Percentiles rank a stretch among this genome's conserved stretches.
phyloP scores from a whole-genome alignment of 768 basidiomycete species.

The Naganishia vaughanmartiniae region DNA sequence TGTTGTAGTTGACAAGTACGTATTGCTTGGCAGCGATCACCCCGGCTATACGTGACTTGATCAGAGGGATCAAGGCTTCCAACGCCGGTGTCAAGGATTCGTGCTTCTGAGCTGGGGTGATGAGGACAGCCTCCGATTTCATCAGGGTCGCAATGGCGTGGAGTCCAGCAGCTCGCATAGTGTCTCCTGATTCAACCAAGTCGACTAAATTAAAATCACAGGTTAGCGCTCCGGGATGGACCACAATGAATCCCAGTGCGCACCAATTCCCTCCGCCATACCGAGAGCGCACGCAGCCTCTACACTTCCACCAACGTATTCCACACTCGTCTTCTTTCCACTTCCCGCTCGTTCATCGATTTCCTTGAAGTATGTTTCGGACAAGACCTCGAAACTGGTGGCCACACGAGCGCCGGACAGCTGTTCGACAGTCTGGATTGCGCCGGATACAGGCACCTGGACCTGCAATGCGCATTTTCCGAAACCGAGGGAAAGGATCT shows the following conservation, averaged over 20 bases:
- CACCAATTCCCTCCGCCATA: conserved; percentile 93
- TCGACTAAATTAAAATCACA: neutral
- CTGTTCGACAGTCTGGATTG: conserved; percentile 69
- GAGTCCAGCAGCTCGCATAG: conserved; percentile 96
- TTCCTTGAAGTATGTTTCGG: conserved; percentile 68
- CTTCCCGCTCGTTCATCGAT: conserved; percentile 62
- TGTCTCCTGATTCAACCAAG: conserved; percentile 86
- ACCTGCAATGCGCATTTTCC: conserved; percentile 81
- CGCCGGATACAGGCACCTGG: conserved; percentile 77
- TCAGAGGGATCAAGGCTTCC: conserved; percentile 67
- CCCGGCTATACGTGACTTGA: conserved; percentile 84
- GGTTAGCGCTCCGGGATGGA: neutral
- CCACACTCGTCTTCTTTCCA: conserved; percentile 68
- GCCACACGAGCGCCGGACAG: conserved; percentile 89
- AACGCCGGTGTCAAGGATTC: conserved; percentile 57
- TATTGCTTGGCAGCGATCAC: conserved; percentile 78
- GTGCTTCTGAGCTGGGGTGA: conserved; percentile 60
- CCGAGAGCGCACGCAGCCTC: conserved; percentile 97
- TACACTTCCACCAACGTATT: conserved; percentile 95
- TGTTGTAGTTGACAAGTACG: conserved; percentile 88
- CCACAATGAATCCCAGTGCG: conserved; percentile 44
- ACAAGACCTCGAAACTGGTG: conserved; percentile 89
- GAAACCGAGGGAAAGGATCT: conserved; percentile 80
- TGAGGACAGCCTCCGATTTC: conserved; percentile 83
- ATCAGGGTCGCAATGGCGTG: conserved; percentile 88